Percentiles rank a stretch among this genome's conserved stretches.
These are phyloP conservation scores for Begonia fuchsioides DNA, from an alignment of 306 rosid genomes.

Conservation along the genomic window DNA sequence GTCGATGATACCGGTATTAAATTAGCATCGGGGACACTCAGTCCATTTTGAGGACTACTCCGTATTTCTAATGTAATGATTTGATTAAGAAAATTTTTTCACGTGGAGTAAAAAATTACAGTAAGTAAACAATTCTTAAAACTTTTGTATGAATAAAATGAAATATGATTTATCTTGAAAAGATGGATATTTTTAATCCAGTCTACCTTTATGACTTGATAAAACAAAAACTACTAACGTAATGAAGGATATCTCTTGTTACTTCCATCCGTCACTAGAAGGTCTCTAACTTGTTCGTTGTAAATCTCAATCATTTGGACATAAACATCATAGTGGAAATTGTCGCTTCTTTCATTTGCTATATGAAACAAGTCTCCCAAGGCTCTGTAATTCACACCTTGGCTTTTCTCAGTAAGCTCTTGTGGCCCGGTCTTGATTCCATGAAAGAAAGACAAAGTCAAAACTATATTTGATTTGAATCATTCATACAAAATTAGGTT, in stretches of 20 bases:
- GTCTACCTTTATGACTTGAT: too few relatives aligned
- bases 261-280: slow-evolving; percentile 69
- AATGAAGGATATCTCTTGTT: slow-evolving; percentile 92
- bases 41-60: slow-evolving; percentile 66
- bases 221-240: not conserved
- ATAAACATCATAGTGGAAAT: slow-evolving; percentile 62
- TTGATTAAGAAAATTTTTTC: slow-evolving; percentile 24
- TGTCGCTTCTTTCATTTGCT: slow-evolving; percentile 72
- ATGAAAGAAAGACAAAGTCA: not conserved
- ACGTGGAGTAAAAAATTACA: too few relatives aligned
- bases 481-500: not conserved
- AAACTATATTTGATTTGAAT: not conserved
- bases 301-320: slow-evolving; percentile 98
- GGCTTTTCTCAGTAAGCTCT: slow-evolving; percentile 81
- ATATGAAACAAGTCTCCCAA: slow-evolving; percentile 68
- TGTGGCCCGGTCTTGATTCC: slow-evolving; percentile 60
- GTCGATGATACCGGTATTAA: slow-evolving; percentile 70
- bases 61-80: slow-evolving; percentile 74
- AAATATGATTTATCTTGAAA: not conserved
- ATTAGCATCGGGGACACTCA: slow-evolving; percentile 85
- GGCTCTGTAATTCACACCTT: slow-evolving; percentile 93
- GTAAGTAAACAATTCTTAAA: too few relatives aligned
- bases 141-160: too few relatives aligned
- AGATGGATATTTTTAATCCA: not conserved
- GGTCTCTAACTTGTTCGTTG: slow-evolving; percentile 95